phyloP scores from a whole-genome alignment of 192 early-diverging fungal species.

The Coemansia sp. region DNA sequence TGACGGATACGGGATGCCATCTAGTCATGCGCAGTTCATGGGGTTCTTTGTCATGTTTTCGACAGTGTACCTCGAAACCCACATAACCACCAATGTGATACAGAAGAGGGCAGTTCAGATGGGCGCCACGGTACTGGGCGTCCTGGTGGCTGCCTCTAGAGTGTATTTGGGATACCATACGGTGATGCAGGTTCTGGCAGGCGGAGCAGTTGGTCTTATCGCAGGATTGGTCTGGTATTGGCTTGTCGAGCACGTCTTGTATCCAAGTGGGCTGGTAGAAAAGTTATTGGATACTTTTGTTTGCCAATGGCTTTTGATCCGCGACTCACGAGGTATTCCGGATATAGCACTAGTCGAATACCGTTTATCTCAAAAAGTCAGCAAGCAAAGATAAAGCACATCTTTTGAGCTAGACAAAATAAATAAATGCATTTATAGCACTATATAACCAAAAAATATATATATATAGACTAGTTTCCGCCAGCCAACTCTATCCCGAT shows the following conservation, averaged over 20 bases:
- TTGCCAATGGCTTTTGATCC: conserved; percentile 42
- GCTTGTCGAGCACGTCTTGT: conserved; percentile 21
- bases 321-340: conserved; percentile 32
- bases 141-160: conserved; percentile 30
- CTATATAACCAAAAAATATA: too few relatives aligned
- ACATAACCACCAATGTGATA: conserved; percentile 2
- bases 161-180: conserved; percentile 53
- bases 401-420: too few relatives aligned
- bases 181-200: conserved; percentile 25
- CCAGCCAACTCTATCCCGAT: conserved; percentile 69
- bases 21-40: conserved; percentile 58
- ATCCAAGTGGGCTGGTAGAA: conserved; percentile 15
- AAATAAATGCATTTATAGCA: not conserved
- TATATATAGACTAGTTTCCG: conserved; percentile 14
- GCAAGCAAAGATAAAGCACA: not conserved
- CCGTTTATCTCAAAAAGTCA: conserved; percentile 16
- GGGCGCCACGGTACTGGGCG: conserved; percentile 24
- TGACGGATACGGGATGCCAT: conserved; percentile 57
- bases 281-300: conserved; percentile 9
- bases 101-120: conserved; percentile 21
- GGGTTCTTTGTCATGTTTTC: conserved; percentile 37
- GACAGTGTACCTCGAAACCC: conserved; percentile 28
- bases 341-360: conserved; percentile 49
- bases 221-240: conserved; percentile 30
- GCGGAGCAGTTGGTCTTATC: conserved; percentile 20